A percentile compares a stretch with the other conserved stretches of the same genome.
Evolutionary conservation across 441 rosid genomes (phyloP).

Genomic region (Daphne laureola): DNA sequence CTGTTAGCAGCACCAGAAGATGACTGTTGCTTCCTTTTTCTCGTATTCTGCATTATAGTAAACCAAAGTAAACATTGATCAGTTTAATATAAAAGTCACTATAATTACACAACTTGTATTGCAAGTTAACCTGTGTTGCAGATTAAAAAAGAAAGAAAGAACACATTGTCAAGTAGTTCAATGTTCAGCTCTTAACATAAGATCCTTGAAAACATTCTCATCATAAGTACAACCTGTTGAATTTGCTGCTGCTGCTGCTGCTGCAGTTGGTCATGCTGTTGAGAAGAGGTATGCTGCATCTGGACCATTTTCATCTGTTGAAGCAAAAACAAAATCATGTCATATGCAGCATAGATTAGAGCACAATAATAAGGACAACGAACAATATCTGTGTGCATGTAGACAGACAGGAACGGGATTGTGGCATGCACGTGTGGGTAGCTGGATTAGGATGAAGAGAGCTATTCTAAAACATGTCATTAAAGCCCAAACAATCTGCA

Average conservation of each 20-base stretch:
- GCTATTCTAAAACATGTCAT: no score
- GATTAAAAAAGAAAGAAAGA: conserved; percentile 8
- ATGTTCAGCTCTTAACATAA: conserved; percentile 8
- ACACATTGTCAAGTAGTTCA: conserved; percentile 11
- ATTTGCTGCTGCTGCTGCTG: conserved; percentile 25
- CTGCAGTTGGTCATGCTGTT: conserved; percentile 44
- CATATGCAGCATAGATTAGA: no score
- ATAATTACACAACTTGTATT: not conserved
- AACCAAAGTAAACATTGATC: conserved; percentile 12
- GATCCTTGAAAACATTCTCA: conserved; percentile 8
- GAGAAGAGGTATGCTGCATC: conserved; percentile 53
- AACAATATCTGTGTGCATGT: no score
- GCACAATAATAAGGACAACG: no score
- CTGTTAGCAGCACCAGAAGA: conserved; percentile 68
- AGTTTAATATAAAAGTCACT: conserved; percentile 3
- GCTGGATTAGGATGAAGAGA: no score
- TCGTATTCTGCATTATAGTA: conserved; percentile 33
- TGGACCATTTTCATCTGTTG: conserved; percentile 50
- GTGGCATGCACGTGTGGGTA: no score
- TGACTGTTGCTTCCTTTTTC: conserved; percentile 56
- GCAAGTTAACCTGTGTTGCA: not conserved
- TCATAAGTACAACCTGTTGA: conserved; percentile 31
- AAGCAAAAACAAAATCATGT: conserved; percentile 11
- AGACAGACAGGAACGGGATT: no score
- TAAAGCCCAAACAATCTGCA: no score